Base-by-base conservation (phyloP, 225 moss, liverwort and hornwort species). In the Sphagnum contortum region DNA sequence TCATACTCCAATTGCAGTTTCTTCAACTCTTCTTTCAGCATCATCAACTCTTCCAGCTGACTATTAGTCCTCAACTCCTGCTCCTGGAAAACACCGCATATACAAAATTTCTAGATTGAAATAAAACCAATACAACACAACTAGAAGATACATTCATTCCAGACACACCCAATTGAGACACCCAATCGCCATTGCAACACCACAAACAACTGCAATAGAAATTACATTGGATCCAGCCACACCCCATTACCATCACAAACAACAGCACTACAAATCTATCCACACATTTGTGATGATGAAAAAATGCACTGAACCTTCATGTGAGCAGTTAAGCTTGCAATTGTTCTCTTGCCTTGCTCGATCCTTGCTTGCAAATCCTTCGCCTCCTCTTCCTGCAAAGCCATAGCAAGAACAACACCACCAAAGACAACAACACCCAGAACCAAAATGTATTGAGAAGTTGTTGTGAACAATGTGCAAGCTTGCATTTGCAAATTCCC, bases 281-380 rank as follows among this genome's bases (percentile, higher is more conserved):
- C 53, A 6, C 10, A 6, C 53, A 53, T 6, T 53, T 6, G 29
- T 29, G 29, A 29, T 29, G 29, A 29, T 29, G 29, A 29, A 29
- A 29, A 29, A 29, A 29, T 29, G 29, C 29, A 29, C 29, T 29
- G 29, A 29, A 29, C 29, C 29, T 29, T 29, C 29, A 29, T 29
- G 1, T 29, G 29, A 0, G 29, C 29, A 29, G 70, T 82, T 5
- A 89, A 64, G 53, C 74, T 74, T 50, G 78, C 71, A 75, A 84
- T 81, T 48, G 84, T 75, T n/a, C 82, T 77, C 64, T 91, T 86
- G 47, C 80, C 82, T 12, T 83, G 76, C 66, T 91, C 91, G 48
- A 81, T 59, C 66, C 72, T 84, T 8, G 76, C 66, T 61, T 80
- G 86, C 61, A 82, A 51, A 61, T 88, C 88, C 73, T 84, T 86